Base-by-base conservation (phyloP, 495 filamentous ascomycete genomes). In the Penicillium cataractarum region DNA sequence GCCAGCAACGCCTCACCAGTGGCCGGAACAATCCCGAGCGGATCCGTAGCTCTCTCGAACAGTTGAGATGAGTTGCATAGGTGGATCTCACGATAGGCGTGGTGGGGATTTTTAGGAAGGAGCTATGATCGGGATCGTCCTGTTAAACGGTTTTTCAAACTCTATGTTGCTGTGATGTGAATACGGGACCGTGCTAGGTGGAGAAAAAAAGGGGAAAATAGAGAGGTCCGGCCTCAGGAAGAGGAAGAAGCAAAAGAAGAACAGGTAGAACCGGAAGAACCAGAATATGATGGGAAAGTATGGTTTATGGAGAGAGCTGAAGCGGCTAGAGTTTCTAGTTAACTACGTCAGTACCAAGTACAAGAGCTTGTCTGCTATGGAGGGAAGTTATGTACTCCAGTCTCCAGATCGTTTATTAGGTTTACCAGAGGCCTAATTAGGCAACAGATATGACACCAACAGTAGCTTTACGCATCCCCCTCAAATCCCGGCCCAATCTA, bases 91-190 rank as follows among this genome's bases (percentile, higher is more conserved):
- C 6, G 21, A 19, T 32, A 50, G 53, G 35, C 42, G 27, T 53
- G 50, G 49, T 21, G 54, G 44, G 39, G 22, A 24, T 24, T 24
- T n/a, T 49, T 22, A 44, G 24, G 46, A 52, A 32, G 19, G 39
- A 39, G 57, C 62, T 54, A 51, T 39, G 62, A 49, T 64, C 62
- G 35, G 44, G 57, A 69, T 69, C 57, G 56, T n/a, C 52, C 32
- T 37, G 8, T 33, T 26, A 57, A 65, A 65, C 53, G 63, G 63
- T 0, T 49, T 49, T 61, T 24, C 21, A 44, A 62, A 62, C 60
- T 62, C 54, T 53, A 53, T 32, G 27, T 27, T 51, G 40, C 40
- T 44, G 6, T 26, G 46, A 2, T 27, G 5, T 27, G 46, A 27
- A 49, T 49, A 22, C 40, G n/a, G 40, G 40, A 46, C n/a, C 21